These are phyloP conservation scores for Chionographis japonica DNA, from an alignment of 106 monocot genomes.

Conservation along the genomic window DNA sequence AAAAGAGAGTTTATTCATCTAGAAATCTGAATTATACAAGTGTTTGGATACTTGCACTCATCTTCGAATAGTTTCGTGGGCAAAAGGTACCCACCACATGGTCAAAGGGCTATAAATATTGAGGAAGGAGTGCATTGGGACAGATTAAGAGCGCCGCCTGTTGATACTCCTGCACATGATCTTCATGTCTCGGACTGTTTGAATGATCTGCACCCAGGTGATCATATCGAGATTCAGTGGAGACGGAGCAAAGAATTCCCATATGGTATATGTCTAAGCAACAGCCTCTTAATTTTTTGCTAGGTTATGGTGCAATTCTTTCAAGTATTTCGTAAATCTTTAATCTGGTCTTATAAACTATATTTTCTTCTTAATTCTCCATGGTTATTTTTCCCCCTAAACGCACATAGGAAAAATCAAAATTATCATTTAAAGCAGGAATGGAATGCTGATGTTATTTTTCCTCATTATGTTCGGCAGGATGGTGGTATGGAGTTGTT, in stretches of 20 bases:
- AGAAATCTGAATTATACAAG: no score
- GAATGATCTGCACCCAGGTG: conserved; percentile 56
- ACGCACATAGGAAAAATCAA: neutral
- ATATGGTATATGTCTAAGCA: conserved; percentile 44
- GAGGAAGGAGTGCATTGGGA: conserved; percentile 90
- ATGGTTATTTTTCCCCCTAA: no score
- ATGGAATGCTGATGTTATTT: neutral
- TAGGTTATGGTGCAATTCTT: neutral
- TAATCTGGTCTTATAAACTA: neutral
- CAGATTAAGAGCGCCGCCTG: conserved; percentile 70
- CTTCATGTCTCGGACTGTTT: conserved; percentile 78
- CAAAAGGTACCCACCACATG: conserved; percentile 86
- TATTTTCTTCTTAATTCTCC: no score
- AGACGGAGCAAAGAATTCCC: conserved; percentile 90
- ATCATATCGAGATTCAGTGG: conserved; percentile 98
- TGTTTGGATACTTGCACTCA: no score
- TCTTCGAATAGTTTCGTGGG: no score
- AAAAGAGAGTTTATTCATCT: no score
- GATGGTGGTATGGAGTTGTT: conserved; percentile 94
- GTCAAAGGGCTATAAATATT: conserved; percentile 38
- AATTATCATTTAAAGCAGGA: neutral
- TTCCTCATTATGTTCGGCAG: conserved; percentile 29
- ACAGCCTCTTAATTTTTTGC: no score
- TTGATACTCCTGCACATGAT: conserved; percentile 60
- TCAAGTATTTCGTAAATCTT: neutral